Evolutionary conservation across 2,329 filamentous ascomycete species (phyloP), one percentile per base, ranked within the genome.

Genomic region (Ramichloridium luteum): DNA sequence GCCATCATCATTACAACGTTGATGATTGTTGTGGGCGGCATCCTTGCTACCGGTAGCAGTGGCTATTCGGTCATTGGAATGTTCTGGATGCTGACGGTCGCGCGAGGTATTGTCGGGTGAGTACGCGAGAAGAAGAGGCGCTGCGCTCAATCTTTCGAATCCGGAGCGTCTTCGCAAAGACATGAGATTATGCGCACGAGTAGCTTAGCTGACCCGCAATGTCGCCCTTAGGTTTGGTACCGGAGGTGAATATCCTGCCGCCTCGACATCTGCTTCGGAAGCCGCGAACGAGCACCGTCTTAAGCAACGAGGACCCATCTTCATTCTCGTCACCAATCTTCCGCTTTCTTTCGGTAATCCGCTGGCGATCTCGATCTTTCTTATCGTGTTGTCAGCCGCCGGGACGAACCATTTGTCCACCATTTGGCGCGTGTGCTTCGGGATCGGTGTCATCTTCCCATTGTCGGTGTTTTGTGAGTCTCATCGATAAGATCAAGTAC

Each of bases 401-500:
- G n/a, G n/a, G n/a, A n/a, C n/a, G n/a, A n/a, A n/a, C n/a, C n/a
- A n/a, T n/a, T n/a, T n/a, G n/a, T n/a, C n/a, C n/a, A n/a, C n/a
- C n/a, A n/a, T n/a, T n/a, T n/a, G n/a, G n/a, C n/a, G n/a, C n/a
- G n/a, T n/a, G n/a, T n/a, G n/a, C n/a, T n/a, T n/a, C n/a, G n/a
- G n/a, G n/a, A 61, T 68, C 26, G 64, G 63, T 13, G 60, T 61
- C 22, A 41, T 66, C 25, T 54, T 68, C 11, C 70, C 70, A 1
- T 50, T 73, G 6, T 61, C 62, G 9, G 36, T 38, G 2, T 59
- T 73, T 25, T 68, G 72, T 35, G 70, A 70, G 47, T 69, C 73
- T 23, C 20, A 8, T 23, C 20, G n/a, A 9, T n/a, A n/a, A n/a
- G n/a, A n/a, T n/a, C n/a, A n/a, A n/a, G 20, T 23, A 9, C 20